Evolutionary conservation across 1,139 yeast species (phyloP), one percentile per base, ranked within the genome.

Genomic region (Saccharomyces pastorianus): DNA sequence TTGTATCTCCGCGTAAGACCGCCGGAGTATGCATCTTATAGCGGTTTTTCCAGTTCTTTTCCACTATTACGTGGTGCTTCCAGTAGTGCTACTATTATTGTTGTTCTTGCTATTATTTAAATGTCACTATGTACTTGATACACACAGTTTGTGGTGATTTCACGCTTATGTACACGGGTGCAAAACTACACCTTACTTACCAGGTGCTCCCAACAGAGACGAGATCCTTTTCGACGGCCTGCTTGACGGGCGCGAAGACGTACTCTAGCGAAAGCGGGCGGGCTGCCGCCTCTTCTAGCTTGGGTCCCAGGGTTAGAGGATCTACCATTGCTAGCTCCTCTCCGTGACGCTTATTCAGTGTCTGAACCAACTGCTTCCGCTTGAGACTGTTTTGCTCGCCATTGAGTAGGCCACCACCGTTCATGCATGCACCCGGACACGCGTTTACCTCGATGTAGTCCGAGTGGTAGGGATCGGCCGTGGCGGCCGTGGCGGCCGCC

Each of bases 361-460:
- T 58, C 27, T 59, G 56, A 7, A 56, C 27, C 42, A 49, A 50
- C 3, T 55, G 47, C 34, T 55, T 29, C 11, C 47, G 47, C 31
- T 32, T 51, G 47, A 48, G 53, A 17, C 48, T 27, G 32, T 46
- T 46, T 11, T 28, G 48, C 41, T 55, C 59, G 31, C 42, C 59
- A 47, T 59, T 61, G 26, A 68, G 49, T 64, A 90, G 93, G 0
- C 99, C 99, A 17, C 99, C 98, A 7, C 99, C 99, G 65, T 93
- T 93, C 55, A 91, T 87, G 66, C 99, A 93, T 1, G 99, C 99
- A 42, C 88, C 89, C 2, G 99, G 99, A 69, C 99, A 93, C 1
- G 99, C 99, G 97, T 90, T 91, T 41, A 93, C 87, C 64, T 93
- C 99, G 4, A 93, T 89, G 64, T 87, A 88, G 60, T 89, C 95